Base-by-base conservation (phyloP, 192 early-diverging fungal species). In the Coemansia sp. region DNA sequence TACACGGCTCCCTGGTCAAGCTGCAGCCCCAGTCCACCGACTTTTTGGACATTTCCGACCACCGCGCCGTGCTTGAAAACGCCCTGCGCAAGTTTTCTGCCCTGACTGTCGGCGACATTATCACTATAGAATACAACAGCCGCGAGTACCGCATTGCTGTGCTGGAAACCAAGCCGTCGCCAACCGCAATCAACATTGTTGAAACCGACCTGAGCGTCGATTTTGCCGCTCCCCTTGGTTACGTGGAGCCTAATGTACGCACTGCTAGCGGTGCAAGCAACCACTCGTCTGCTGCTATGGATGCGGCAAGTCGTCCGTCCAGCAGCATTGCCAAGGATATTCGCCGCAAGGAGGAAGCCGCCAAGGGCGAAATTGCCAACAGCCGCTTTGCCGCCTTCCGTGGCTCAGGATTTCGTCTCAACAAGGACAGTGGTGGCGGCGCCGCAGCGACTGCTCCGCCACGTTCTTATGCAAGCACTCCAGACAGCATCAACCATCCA, bases 181-280 rank as follows among this genome's bases (percentile, higher is more conserved):
- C 83, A 5, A 76, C 80, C 6, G 97, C 90, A 14, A 90, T 98
- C 47, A 92, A 89, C 27, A 91, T 99, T 53, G 83, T 97, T 21
- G 97, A 99, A 66, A 98, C 95, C 0, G 97, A 99, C 82, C 65
- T 99, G 33, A 93, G 95, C 56, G 93, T 94, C 1, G 97, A 99
- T 52, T 98, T 99, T 79, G 97, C 90, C 0, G 81, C 97, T 11
- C 97, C 97, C 6, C 68, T 96, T 2, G 97, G 97, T 3, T 99
- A 99, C 67, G 84, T 88, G 14, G 97, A 99, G 68, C 93, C 93
- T 11, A 64, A 66, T 23, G 34, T 17, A 22, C 30, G 55, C 10
- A 26, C 42, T 19, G 41, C 51, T 8, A 35, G 58, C 41, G 37
- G 67, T 3, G 60, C 58, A 19, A 65, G 54, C 55, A 60, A 62